A percentile compares a stretch with the other conserved stretches of the same genome.
These are phyloP conservation scores for Stereocaulon alpinum DNA, from an alignment of 495 filamentous ascomycete species.

Conservation along the genomic window DNA sequence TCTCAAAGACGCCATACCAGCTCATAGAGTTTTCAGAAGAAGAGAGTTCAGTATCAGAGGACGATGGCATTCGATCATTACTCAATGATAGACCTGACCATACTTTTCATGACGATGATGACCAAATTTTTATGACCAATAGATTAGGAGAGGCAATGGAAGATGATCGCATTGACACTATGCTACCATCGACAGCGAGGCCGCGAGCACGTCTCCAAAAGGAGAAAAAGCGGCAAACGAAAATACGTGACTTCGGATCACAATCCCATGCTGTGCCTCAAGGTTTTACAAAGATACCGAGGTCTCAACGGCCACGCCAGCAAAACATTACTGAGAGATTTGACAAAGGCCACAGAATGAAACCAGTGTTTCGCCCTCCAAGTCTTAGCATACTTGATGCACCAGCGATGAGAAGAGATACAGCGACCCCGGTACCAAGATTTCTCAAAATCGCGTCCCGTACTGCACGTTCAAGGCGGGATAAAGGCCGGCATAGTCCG, in stretches of 20 bases:
- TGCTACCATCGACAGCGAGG: constrained; percentile 32
- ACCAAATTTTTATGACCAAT: neutral
- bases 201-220: neutral
- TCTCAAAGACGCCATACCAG: constrained; percentile 21
- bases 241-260: constrained; percentile 22
- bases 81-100: constrained; percentile 11
- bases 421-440: constrained; percentile 39
- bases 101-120: constrained; percentile 28
- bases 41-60: constrained; percentile 21
- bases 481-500: constrained; percentile 65
- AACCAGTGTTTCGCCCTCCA: constrained; percentile 30
- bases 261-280: constrained; percentile 17
- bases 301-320: constrained; percentile 27
- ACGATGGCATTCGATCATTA: neutral
- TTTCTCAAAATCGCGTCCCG: constrained; percentile 77
- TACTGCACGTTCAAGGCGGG: constrained; percentile 47
- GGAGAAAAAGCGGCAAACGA: constrained; percentile 18
- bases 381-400: constrained; percentile 65
- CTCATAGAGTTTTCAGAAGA: constrained; percentile 21
- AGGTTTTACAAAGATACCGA: constrained; percentile 26
- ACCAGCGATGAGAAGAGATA: constrained; percentile 32
- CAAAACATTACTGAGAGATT: constrained; percentile 38
- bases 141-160: constrained; percentile 33
- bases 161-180: constrained; percentile 49
- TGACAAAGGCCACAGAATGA: constrained; percentile 7